These are phyloP conservation scores for Exophiala xenobiotica DNA, from an alignment of 2,329 filamentous ascomycete genomes.

Conservation along the genomic window DNA sequence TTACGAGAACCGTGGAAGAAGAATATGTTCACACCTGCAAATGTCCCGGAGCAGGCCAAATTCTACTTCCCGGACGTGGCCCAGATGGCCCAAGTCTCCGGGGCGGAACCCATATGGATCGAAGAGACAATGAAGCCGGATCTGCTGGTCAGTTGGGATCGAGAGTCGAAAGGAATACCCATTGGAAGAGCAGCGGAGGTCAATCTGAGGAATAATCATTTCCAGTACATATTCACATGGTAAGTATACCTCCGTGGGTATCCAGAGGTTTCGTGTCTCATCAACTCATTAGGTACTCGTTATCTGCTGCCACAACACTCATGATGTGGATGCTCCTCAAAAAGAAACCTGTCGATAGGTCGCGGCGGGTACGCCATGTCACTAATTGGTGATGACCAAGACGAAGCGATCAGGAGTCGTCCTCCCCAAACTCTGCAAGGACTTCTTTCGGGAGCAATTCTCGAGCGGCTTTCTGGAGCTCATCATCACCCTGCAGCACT, in stretches of 20 bases:
- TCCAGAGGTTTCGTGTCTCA: slow-evolving; percentile 20
- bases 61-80: slow-evolving; percentile 95
- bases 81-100: slow-evolving; percentile 82
- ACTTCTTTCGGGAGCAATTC: slow-evolving; percentile 78
- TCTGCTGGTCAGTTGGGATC: slow-evolving; percentile 71
- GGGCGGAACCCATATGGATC: slow-evolving; percentile 87
- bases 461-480: slow-evolving; percentile 61
- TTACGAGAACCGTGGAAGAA: slow-evolving; percentile 90
- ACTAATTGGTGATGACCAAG: slow-evolving; percentile 63
- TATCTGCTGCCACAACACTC: slow-evolving; percentile 79
- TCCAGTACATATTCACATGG: slow-evolving; percentile 99
- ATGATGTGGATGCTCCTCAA: slow-evolving; percentile 97
- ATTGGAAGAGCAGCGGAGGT: slow-evolving; percentile 87
- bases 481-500: slow-evolving; percentile 25
- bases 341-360: slow-evolving; percentile 73
- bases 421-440: slow-evolving; percentile 74
- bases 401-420: slow-evolving; percentile 8
- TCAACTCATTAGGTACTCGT: slow-evolving; percentile 69
- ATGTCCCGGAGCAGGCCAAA: slow-evolving; percentile 75
- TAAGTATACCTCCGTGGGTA: slow-evolving; percentile 48
- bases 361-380: slow-evolving; percentile 73
- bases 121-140: slow-evolving; percentile 93
- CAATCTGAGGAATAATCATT: slow-evolving; percentile 92
- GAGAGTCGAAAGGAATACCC: slow-evolving; percentile 77
- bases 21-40: slow-evolving; percentile 95